Conservation (phyloP, 495 filamentous ascomycete species). For the Tetracladium setigerum region DNA sequence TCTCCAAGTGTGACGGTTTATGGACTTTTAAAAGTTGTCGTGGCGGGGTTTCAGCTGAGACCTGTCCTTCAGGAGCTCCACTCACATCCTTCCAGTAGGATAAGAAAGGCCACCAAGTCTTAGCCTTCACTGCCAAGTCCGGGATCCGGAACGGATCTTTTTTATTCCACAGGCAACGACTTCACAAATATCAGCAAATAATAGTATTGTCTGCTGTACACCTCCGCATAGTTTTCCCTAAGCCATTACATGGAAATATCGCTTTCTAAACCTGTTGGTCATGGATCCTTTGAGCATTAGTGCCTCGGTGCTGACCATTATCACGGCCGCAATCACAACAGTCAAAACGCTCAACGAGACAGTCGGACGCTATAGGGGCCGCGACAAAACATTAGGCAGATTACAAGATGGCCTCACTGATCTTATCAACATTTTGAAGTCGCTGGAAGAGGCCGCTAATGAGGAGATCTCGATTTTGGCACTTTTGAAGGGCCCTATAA, state of each 20-base stretch:
- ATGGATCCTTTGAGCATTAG: slow-evolving; percentile 26
- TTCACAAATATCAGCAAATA: too few species aligned
- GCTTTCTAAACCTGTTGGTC: slow-evolving; percentile 14
- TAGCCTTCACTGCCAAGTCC: too few species aligned
- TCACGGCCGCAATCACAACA: slow-evolving; percentile 22
- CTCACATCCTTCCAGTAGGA: too few species aligned
- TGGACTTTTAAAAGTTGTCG: too few species aligned
- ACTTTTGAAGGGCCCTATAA: slow-evolving; percentile 15
- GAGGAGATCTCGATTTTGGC: slow-evolving; percentile 9
- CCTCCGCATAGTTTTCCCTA: not conserved
- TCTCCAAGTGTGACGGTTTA: too few species aligned
- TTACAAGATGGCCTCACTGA: slow-evolving; percentile 14
- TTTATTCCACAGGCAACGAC: too few species aligned
- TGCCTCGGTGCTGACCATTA: slow-evolving; percentile 21
- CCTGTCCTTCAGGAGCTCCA: too few species aligned
- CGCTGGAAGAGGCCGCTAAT: slow-evolving; percentile 11
- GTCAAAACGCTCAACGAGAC: slow-evolving; percentile 20
- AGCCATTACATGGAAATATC: slow-evolving; percentile 9
- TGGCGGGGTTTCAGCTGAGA: too few species aligned
- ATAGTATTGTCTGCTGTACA: too few species aligned
- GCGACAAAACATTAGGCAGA: slow-evolving; percentile 16
- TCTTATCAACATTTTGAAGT: slow-evolving; percentile 18
- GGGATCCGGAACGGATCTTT: too few species aligned
- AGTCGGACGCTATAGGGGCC: slow-evolving; percentile 22
- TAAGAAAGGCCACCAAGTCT: too few species aligned